Evolutionary conservation across 2,329 filamentous ascomycete species (phyloP), one percentile per base, ranked within the genome.

Genomic region (Colletotrichum somersetense): DNA sequence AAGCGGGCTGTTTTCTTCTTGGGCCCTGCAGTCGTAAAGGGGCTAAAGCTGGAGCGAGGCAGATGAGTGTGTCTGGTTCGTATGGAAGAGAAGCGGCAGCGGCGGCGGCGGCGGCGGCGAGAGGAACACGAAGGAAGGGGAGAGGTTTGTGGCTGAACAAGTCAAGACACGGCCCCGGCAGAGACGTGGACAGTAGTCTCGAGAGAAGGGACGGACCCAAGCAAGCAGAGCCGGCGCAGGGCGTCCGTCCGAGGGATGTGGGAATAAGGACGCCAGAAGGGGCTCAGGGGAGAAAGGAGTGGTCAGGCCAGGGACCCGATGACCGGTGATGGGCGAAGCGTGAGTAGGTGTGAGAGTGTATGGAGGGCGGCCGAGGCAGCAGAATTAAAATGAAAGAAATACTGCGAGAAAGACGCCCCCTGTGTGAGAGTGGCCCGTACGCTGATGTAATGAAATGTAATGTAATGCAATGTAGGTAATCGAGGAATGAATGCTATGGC

Each of bases 341-440:
- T 42, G 35, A 42, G n/a, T 48, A 58, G 65, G 68, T 44, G 68
- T 62, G 65, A 69, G 53, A 57, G 23, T 5, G 44, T 44, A 50
- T 71, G 69, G 65, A 71, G 69, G 64, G 65, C 58, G 52, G 58
- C 65, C 59, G 69, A 72, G 69, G 69, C 69, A 72, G 65, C 65
- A 72, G 69, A 72, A 64, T 63, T 48, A 64, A 68, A 40, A 38
- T 23, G n/a, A 23, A 38, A 23, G 2, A 18, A n/a, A 46, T 14
- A 44, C 40, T 14, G 14, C 26, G 26, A 35, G 5, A 35, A 35
- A 35, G 8, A 35, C 33, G 10, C 7, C 35, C 35, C 35, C 5
- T 12, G 42, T 26, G 68, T 40, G 52, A 18, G 58, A 63, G 44
- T 40, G 68, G 46, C 64, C 68, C 26, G 58, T 68, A 59, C 58